Evolutionary conservation across 192 early-diverging fungal species (phyloP).

Genomic region (Coemansia sp.): DNA sequence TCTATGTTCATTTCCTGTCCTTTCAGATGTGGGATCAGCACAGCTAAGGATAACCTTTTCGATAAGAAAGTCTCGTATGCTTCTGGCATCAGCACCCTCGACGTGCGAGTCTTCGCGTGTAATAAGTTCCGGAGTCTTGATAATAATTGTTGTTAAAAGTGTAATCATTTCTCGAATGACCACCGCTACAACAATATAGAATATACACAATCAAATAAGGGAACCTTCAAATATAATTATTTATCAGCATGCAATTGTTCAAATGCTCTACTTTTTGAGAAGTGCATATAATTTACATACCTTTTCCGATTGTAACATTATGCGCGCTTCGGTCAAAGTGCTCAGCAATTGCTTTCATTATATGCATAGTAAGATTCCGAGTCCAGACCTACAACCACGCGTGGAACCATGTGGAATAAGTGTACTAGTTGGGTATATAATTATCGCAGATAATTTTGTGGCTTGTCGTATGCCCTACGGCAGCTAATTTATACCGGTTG

Average conservation of each 20-base stretch:
- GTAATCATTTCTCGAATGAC: conserved; percentile 21
- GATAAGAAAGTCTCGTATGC: conserved; percentile 47
- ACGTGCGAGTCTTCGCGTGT: conserved; percentile 10
- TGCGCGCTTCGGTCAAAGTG: conserved; percentile 27
- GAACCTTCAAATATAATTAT: not conserved
- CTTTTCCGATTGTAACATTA: conserved; percentile 1
- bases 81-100: not conserved
- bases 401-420: not conserved
- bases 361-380: conserved; percentile 14
- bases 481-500: not conserved
- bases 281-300: not conserved
- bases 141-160: conserved; percentile 10
- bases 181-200: conserved; percentile 21
- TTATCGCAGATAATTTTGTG: not conserved
- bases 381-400: conserved; percentile 12
- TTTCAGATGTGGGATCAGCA: conserved; percentile 7
- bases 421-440: not conserved
- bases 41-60: conserved; percentile 31
- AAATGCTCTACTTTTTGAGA: too few species aligned
- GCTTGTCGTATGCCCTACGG: not conserved
- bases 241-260: not conserved
- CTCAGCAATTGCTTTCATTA: conserved; percentile 41
- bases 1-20: conserved; percentile 1
- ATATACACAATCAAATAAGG: not conserved
- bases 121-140: conserved; percentile 35